A percentile compares a stretch with the other conserved stretches of the same genome.
Evolutionary conservation across 176 grass and related monocot species (phyloP).

Genomic region (Melocanna baccifera): DNA sequence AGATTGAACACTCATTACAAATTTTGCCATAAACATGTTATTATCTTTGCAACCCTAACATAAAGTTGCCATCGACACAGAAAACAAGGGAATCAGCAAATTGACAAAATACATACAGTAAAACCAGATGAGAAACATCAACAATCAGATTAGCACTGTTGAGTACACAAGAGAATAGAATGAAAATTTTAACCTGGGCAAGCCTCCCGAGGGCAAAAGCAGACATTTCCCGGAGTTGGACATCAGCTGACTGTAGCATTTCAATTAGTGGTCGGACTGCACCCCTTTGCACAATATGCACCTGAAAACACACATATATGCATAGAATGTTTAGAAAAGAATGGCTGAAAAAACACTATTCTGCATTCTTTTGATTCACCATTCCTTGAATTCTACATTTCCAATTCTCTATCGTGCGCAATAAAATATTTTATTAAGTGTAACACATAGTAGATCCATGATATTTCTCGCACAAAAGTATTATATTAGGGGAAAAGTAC

Average conservation of each 20-base stretch:
- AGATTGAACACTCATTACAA: not conserved
- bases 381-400: not conserved
- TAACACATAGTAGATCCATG: not conserved
- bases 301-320: slow-evolving; percentile 48
- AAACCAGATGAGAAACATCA: slow-evolving; percentile 5
- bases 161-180: slow-evolving; percentile 11
- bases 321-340: slow-evolving; percentile 14
- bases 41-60: not conserved
- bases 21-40: not conserved
- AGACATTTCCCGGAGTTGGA: slow-evolving; percentile 97
- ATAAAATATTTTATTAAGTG: slow-evolving; percentile 6
- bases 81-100: not conserved
- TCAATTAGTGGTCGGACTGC: slow-evolving; percentile 89
- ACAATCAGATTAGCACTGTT: not conserved
- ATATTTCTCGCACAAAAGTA: not conserved
- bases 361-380: not conserved
- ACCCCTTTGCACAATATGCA: slow-evolving; percentile 98
- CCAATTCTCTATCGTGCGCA: not conserved
- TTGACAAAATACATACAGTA: not conserved
- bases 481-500: not conserved
- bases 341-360: not conserved
- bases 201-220: slow-evolving; percentile 99
- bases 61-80: not conserved
- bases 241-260: slow-evolving; percentile 91
- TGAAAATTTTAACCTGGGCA: slow-evolving; percentile 69